Percentiles rank a stretch among this genome's conserved stretches.
Conservation (phyloP, 2,329 filamentous ascomycete species). For the Trichoderma endophyticum region DNA sequence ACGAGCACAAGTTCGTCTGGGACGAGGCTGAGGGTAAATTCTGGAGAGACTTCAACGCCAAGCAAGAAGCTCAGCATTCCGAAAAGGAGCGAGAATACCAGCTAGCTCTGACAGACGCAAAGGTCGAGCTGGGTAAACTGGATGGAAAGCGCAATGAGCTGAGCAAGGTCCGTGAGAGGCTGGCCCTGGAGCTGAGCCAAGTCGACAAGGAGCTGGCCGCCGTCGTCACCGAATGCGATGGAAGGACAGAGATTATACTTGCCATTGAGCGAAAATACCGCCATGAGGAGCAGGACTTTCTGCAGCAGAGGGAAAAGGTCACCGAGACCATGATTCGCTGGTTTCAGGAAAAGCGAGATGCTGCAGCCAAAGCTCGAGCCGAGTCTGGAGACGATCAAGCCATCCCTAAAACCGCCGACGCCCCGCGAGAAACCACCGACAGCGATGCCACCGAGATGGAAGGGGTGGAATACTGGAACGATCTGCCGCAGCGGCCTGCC, state of each 20-base stretch:
- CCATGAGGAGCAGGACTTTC: slow-evolving; percentile 27
- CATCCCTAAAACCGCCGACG: slow-evolving; percentile 19
- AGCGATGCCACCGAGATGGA: slow-evolving; percentile 22
- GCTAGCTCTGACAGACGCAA: slow-evolving; percentile 26
- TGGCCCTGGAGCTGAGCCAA: slow-evolving; percentile 32
- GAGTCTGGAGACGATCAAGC: slow-evolving; percentile 18
- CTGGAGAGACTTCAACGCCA: slow-evolving; percentile 30
- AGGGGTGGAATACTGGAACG: slow-evolving; percentile 19
- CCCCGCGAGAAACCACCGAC: slow-evolving; percentile 10
- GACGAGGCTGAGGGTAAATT: slow-evolving; percentile 36
- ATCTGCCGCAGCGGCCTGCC: not conserved
- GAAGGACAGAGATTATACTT: slow-evolving; percentile 35
- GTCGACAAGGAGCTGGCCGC: slow-evolving; percentile 39
- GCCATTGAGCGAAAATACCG: slow-evolving; percentile 34
- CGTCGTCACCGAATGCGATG: slow-evolving; percentile 30
- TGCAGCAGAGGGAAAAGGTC: slow-evolving; percentile 30
- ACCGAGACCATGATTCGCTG: slow-evolving; percentile 34
- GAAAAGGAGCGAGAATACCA: slow-evolving; percentile 29
- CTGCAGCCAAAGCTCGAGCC: not conserved
- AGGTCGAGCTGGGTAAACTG: slow-evolving; percentile 30
- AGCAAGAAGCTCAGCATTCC: slow-evolving; percentile 26
- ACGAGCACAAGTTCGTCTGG: slow-evolving; percentile 36
- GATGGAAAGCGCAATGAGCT: slow-evolving; percentile 30
- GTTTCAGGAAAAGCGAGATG: slow-evolving; percentile 32
- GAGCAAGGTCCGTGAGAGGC: slow-evolving; percentile 27